Percentiles rank a stretch among this genome's conserved stretches.
Conservation (phyloP, 2,329 filamentous ascomycete genomes). For the Didymella keratinophila region DNA sequence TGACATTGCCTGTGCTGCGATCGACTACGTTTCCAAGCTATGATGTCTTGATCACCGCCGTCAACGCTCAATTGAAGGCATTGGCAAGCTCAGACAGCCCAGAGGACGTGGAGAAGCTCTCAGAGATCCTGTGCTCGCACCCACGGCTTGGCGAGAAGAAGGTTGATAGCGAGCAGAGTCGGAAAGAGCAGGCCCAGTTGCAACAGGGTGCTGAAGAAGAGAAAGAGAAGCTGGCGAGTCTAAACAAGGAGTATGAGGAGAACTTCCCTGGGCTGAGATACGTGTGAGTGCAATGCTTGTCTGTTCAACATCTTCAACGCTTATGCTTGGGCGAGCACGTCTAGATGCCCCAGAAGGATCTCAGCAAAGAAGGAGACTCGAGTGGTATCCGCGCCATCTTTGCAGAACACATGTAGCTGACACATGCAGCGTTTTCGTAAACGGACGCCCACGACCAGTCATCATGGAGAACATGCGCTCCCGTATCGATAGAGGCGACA, state of each 20-base stretch:
- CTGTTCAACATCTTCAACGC: neutral
- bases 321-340: neutral
- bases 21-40: slow-evolving; percentile 71
- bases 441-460: slow-evolving; percentile 74
- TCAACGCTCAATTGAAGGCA: slow-evolving; percentile 67
- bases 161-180: slow-evolving; percentile 81
- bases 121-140: slow-evolving; percentile 79
- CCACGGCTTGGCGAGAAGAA: slow-evolving; percentile 83
- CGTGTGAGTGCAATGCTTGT: slow-evolving; percentile 59
- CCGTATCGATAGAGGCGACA: slow-evolving; percentile 74
- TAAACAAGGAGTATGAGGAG: slow-evolving; percentile 84
- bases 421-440: slow-evolving; percentile 77
- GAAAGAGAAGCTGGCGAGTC: slow-evolving; percentile 61
- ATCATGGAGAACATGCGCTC: slow-evolving; percentile 84
- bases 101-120: slow-evolving; percentile 65
- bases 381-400: neutral
- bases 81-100: slow-evolving; percentile 43
- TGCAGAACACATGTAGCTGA: neutral
- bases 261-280: slow-evolving; percentile 83
- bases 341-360: neutral
- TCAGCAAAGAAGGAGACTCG: neutral
- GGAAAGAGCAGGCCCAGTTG: slow-evolving; percentile 82
- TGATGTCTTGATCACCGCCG: slow-evolving; percentile 69
- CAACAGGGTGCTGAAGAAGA: slow-evolving; percentile 62
- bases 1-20: slow-evolving; percentile 73